Evolutionary conservation across 345 rosid genomes (phyloP), one percentile per base, ranked within the genome.

Genomic region (Salix viminalis): DNA sequence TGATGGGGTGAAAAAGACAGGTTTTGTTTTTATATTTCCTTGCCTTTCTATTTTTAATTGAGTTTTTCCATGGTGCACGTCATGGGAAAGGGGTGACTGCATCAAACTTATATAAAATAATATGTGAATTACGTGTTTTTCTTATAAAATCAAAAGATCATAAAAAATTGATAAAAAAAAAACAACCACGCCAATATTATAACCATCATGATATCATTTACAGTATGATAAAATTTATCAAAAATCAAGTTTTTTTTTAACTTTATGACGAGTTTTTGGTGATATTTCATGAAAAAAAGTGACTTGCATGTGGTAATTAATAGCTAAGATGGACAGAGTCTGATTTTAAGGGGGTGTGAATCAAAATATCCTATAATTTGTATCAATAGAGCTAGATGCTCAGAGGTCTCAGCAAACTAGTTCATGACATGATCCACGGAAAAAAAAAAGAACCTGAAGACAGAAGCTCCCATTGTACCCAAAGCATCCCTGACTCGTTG

Each of bases 401-500:
- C 44, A 21, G 26, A 28, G 28, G 58, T 18, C 36, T 19, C 42
- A 62, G 60, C 32, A 50, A 65, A 52, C 50, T 30, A 75, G n/a
- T 34, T 58, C 41, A 37, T 5, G 30, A 10, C 46, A 42, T 8
- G 14, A 76, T 11, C 73, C 41, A 64, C 16, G 23, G 28, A 9
- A 14, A 9, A 19, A 60, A 44, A 67, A 64, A 61, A 46, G 30
- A 74, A 92, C 97, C 99, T 96, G 90, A 96, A 96, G 64, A 96
- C 99, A 30, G 99, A 96, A 81, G 98, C 94, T 50, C 99, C 99
- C 99, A 96, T 94, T 4, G 98, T 94, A 52, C 87, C 81, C 9
- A 96, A 84, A 37, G 97, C 93, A 80, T 89, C 97, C 86, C 87
- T 92, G 79, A 92, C 84, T 65, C 99, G 88, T 72, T 94, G 91